These are phyloP conservation scores for Rhododendron molle DNA, from an alignment of 148 eudicot genomes.

Conservation along the genomic window DNA sequence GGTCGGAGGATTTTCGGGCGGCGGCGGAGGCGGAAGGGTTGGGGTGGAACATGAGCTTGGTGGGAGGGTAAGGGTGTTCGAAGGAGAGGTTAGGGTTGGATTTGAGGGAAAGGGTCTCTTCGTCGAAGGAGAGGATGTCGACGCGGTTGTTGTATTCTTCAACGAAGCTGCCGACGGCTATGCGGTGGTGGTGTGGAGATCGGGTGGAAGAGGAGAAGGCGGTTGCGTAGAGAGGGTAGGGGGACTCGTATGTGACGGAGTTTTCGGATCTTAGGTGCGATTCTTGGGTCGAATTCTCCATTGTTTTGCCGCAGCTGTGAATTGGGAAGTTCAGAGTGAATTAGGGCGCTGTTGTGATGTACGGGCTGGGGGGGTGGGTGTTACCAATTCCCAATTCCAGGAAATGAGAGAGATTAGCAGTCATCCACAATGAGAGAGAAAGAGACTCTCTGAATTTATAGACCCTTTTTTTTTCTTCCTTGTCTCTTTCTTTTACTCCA, in stretches of 20 bases:
- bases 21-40: conserved; percentile 34
- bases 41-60: conserved; percentile 83
- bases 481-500: too few species aligned
- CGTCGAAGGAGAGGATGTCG: conserved; percentile 62
- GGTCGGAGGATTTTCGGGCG: conserved; percentile 17
- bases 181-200: conserved; percentile 27
- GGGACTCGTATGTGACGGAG: conserved; percentile 51
- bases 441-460: too few species aligned
- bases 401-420: not conserved
- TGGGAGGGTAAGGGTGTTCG: conserved; percentile 83
- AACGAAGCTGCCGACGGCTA: conserved; percentile 83
- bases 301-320: not conserved
- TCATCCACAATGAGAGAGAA: too few species aligned
- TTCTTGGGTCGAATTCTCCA: conserved; percentile 51
- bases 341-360: not conserved
- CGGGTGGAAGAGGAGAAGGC: conserved; percentile 49
- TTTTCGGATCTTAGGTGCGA: conserved; percentile 31
- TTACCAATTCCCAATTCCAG: not conserved
- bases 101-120: conserved; percentile 48
- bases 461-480: too few species aligned
- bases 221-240: conserved; percentile 74
- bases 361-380: too few species aligned
- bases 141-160: conserved; percentile 77
- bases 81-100: conserved; percentile 61
- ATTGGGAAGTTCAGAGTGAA: not conserved